Base-by-base conservation (phyloP, 176 grass and related monocot species). In the Ananas comosus region DNA sequence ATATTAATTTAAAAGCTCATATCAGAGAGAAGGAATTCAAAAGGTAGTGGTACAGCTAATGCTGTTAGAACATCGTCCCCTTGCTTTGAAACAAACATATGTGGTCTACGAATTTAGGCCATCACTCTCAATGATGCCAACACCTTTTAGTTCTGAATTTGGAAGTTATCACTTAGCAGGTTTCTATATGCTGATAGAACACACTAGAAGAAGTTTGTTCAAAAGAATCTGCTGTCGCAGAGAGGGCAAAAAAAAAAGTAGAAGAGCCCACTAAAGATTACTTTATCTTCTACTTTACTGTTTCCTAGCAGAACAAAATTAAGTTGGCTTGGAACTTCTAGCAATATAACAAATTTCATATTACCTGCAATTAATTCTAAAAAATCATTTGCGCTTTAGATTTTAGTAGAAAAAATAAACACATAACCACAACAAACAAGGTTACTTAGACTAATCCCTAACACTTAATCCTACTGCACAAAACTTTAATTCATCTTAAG, bases 111-210 rank as follows among this genome's bases (percentile, higher is more conserved):
- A 27, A 27, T 27, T 27, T 27, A 27, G 1, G 1, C 25, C 25
- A 27, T 27, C 25, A 27, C 25, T 27, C 25, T 27, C 25, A 2
- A 27, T 27, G 25, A 27, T 27, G 25, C 25, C 25, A 27, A 27
- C 25, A 27, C 25, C 25, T 27, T 27, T 27, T 27, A 27, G 25
- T 27, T 27, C 25, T 27, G 25, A 27, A 27, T 27, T 27, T 27
- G 25, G 25, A 27, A 27, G 25, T 27, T 27, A 27, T 27, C 25
- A 27, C 25, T 27, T 27, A 27, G 2, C 2, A 78, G 51, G n/a
- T 49, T 29, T 21, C 64, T 68, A 4, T 53, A 71, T 68, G 8
- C 51, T 12, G 24, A 3, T 1, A 82, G 50, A 74, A 50, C 63
- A 80, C 29, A 47, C n/a, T 24, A 12, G 51, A 64, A 47, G 9